Evolutionary conservation across 73 alveolate genomes (phyloP), one percentile per base, ranked within the genome.

Genomic region (Blepharisma japonicum): DNA sequence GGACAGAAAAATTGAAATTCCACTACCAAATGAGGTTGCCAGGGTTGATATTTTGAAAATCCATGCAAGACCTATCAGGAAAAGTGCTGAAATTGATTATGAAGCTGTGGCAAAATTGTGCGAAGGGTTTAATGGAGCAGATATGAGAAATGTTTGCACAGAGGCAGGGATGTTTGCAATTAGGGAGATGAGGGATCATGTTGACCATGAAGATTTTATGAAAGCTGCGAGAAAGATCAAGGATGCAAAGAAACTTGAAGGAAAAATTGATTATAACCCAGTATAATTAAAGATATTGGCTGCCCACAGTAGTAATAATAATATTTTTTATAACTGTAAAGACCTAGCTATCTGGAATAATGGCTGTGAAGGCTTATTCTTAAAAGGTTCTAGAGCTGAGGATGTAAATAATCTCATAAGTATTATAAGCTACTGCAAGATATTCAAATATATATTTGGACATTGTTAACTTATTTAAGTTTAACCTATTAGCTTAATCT

Each of bases 51-150:
- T 97, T 80, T 79, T 97, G 49, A 94, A 94, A 83, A 97, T 97
- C 68, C 99, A 97, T 76, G 94, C 98, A 56, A 95, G 95, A 74
- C 87, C 98, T 27, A 97, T 97, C 90, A 96, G 99, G 6, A 97
- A 96, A 87, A 92, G 89, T 77, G 99, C 99, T 48, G 99, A 97
- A 77, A 92, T 96, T 66, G 99, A 96, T 85, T 91, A 68, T 70
- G 95, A 86, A 66, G 91, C 96, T 21, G 71, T 92, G 49, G 87
- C 89, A 8, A 92, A 95, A 61, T 90, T 96, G 50, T 89, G 98
- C 66, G 99, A 97, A 81, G 98, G 92, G 56, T 97, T 97, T 92
- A 97, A 97, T 89, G 98, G 98, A 7, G 99, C 99, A 6, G 99
- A 97, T 91, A 68, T 97, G 90, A 92, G 99, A 56, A 97, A 97